phyloP scores from a whole-genome alignment of 345 rosid species.

The Viola odorata region DNA sequence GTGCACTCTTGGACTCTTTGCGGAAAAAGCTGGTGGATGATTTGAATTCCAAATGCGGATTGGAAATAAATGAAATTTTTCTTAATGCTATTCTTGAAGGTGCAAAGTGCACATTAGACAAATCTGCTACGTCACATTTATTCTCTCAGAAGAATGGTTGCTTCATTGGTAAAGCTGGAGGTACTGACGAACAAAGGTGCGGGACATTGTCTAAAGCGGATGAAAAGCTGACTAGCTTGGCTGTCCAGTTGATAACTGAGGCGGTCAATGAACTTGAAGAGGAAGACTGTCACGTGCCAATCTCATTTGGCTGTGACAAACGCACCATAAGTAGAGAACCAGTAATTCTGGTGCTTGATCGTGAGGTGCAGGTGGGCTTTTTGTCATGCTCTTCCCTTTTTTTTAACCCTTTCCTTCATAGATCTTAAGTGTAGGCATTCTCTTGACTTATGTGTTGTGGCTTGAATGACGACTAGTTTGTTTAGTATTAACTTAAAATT shows the following conservation, averaged over 20 bases:
- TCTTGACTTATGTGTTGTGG: too few species aligned
- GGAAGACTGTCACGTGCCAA: too few species aligned
- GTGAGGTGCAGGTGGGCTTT: conserved; percentile 72
- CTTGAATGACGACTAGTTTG: conserved; percentile 1
- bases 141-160: conserved; percentile 49
- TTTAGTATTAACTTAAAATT: too few species aligned
- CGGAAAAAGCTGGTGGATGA: conserved; percentile 50
- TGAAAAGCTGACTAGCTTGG: conserved; percentile 35
- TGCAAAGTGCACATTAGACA: conserved; percentile 26
- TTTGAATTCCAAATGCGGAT: conserved; percentile 68
- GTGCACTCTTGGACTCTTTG: conserved; percentile 33
- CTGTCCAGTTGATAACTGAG: conserved; percentile 52
- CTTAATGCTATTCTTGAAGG: conserved; percentile 58
- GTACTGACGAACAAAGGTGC: conserved; percentile 32
- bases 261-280: conserved; percentile 51
- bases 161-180: conserved; percentile 40
- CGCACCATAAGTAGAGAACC: conserved; percentile 49
- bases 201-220: conserved; percentile 26
- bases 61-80: conserved; percentile 53
- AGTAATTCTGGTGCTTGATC: conserved; percentile 62
- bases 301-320: too few species aligned
- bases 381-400: neutral
- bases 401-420: neutral
- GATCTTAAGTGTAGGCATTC: neutral
- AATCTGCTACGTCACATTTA: conserved; percentile 33